Percentiles rank a stretch among this genome's conserved stretches.
phyloP scores from a whole-genome alignment of 2,329 filamentous ascomycete species.

The Colletotrichum acutatum region DNA sequence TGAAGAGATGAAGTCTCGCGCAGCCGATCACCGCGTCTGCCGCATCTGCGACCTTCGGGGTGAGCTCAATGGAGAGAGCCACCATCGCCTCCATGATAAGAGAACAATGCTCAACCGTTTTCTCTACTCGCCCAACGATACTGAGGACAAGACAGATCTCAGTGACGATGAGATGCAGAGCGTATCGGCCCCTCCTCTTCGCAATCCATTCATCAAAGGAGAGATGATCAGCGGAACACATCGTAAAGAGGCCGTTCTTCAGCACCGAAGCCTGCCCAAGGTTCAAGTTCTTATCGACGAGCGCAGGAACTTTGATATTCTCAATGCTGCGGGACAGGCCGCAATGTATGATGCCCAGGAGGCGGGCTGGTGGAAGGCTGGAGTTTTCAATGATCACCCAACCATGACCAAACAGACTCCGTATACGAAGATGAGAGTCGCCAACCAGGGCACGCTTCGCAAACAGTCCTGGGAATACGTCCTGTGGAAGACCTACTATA shows the following conservation, averaged over 20 bases:
- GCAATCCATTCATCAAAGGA: slow-evolving; percentile 5
- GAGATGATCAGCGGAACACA: background rate
- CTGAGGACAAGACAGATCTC: background rate
- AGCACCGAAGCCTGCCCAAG: background rate
- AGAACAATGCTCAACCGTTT: background rate
- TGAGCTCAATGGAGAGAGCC: background rate
- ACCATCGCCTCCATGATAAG: slow-evolving; percentile 13
- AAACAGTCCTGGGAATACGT: slow-evolving; percentile 11
- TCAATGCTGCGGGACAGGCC: background rate
- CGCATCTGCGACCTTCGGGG: background rate
- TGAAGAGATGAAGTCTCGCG: background rate
- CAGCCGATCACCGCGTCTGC: slow-evolving; percentile 8
- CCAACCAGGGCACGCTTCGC: background rate
- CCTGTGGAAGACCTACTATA: background rate
- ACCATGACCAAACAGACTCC: background rate
- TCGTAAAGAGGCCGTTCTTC: background rate
- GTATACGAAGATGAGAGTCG: background rate
- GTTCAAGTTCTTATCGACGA: background rate
- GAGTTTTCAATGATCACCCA: background rate
- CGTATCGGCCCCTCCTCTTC: background rate
- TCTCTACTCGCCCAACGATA: background rate
- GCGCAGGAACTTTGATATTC: background rate
- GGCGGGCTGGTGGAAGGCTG: background rate
- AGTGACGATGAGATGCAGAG: background rate
- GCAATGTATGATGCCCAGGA: background rate